These are phyloP conservation scores for Rhododendron ferrugineum DNA, from an alignment of 148 eudicot species.

Conservation along the genomic window DNA sequence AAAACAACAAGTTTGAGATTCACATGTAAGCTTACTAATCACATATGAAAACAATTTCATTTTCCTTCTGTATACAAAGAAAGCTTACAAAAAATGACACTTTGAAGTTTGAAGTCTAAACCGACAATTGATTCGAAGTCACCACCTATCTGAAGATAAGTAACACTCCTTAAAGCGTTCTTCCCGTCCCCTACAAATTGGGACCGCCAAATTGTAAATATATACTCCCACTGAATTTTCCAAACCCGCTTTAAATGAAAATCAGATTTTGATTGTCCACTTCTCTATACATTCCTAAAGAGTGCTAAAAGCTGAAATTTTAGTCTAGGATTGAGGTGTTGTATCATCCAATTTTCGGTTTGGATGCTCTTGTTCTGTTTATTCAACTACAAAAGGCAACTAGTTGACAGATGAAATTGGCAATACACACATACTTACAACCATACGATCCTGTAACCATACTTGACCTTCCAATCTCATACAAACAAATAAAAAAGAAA, in stretches of 20 bases:
- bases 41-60: not conserved
- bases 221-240: not conserved
- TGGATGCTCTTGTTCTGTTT: no score
- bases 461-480: not conserved
- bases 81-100: not conserved
- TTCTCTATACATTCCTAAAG: not conserved
- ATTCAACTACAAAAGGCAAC: not conserved
- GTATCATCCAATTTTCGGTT: no score
- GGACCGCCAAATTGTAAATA: not conserved
- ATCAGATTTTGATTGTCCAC: not conserved
- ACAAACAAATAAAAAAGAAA: not conserved
- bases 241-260: not conserved
- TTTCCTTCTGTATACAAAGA: not conserved
- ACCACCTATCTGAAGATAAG: not conserved
- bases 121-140: not conserved
- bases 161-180: not conserved
- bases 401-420: not conserved
- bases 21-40: no score
- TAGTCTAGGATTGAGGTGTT: no score
- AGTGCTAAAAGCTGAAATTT: no score
- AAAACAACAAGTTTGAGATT: no score
- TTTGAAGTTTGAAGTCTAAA: not conserved
- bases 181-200: not conserved
- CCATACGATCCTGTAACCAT: not conserved
- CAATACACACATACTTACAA: not conserved